These are phyloP conservation scores for Monilinia fructicola DNA, from an alignment of 2,329 filamentous ascomycete genomes.

Conservation along the genomic window DNA sequence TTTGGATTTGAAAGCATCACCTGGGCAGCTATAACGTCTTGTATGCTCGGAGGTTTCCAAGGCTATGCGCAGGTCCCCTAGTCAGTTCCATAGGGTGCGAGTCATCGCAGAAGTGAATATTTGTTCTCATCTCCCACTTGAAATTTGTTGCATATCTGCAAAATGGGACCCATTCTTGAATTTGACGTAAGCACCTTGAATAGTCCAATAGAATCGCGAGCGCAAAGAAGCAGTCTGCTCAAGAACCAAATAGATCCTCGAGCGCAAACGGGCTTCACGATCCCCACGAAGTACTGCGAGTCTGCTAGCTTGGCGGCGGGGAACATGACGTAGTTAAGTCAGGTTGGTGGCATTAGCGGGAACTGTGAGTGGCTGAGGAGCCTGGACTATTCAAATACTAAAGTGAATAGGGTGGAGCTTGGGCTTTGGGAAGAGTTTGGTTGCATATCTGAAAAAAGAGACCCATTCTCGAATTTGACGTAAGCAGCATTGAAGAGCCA, in stretches of 20 bases:
- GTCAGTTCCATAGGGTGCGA: not conserved
- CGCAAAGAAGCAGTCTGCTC: not conserved
- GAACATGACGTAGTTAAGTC: not conserved
- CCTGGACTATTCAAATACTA: not conserved
- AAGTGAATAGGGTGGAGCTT: not conserved
- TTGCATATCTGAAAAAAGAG: not conserved
- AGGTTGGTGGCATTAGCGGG: not conserved
- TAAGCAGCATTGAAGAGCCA: not conserved
- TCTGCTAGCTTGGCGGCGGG: not conserved
- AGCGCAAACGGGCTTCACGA: not conserved
- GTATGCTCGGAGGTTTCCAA: not conserved
- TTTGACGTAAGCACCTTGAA: not conserved
- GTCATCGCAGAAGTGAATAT: not conserved
- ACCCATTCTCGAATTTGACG: slow-evolving; percentile 7
- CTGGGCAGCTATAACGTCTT: too few species aligned
- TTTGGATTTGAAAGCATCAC: not conserved
- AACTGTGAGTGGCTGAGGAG: not conserved
- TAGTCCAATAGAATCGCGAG: not conserved
- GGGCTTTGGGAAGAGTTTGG: not conserved
- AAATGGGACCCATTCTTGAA: not conserved
- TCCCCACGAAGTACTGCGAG: not conserved
- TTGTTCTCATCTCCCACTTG: not conserved
- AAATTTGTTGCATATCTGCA: slow-evolving; percentile 1
- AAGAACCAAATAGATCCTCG: not conserved
- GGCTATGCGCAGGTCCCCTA: not conserved